phyloP scores from a whole-genome alignment of 192 early-diverging fungal species.

The Coemansia aciculifera region DNA sequence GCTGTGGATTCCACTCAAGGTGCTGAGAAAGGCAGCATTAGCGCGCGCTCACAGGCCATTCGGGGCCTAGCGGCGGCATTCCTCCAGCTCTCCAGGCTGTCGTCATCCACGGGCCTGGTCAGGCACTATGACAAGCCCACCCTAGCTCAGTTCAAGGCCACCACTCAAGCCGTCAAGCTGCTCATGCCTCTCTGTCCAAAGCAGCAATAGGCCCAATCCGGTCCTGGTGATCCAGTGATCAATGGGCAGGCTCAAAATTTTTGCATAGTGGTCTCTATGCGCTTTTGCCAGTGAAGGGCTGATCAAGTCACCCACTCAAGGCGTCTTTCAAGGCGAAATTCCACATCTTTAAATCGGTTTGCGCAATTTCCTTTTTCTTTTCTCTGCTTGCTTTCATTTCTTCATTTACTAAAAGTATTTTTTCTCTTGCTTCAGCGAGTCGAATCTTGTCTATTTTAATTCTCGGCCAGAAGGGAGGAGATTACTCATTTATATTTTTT shows the following conservation, averaged over 20 bases:
- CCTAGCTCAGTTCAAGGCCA: slow-evolving; percentile 50
- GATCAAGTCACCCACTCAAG: background rate
- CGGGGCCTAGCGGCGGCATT: slow-evolving; percentile 43
- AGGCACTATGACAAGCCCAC: slow-evolving; percentile 49
- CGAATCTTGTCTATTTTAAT: slow-evolving; percentile 7
- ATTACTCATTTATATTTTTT: background rate
- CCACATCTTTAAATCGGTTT: slow-evolving; percentile 3
- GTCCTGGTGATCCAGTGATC: background rate
- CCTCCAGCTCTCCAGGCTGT: slow-evolving; percentile 41
- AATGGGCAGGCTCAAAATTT: slow-evolving; percentile 14
- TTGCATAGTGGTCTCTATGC: slow-evolving; percentile 5
- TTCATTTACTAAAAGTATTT: slow-evolving; percentile 10
- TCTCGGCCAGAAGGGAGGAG: background rate
- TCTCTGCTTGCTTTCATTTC: slow-evolving; percentile 9
- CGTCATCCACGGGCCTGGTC: slow-evolving; percentile 44
- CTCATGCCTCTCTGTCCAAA: slow-evolving; percentile 30
- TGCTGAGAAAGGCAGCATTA: background rate
- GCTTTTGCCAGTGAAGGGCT: background rate
- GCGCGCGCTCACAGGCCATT: slow-evolving; percentile 9
- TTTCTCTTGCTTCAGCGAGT: background rate
- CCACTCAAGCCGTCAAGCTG: slow-evolving; percentile 45
- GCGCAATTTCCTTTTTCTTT: slow-evolving; percentile 2
- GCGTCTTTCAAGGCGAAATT: background rate
- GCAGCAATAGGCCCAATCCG: background rate
- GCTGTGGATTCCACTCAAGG: background rate